Evolutionary conservation across 495 filamentous ascomycete species (phyloP), one percentile per base, ranked within the genome.

Genomic region (Daldinia vernicosa): DNA sequence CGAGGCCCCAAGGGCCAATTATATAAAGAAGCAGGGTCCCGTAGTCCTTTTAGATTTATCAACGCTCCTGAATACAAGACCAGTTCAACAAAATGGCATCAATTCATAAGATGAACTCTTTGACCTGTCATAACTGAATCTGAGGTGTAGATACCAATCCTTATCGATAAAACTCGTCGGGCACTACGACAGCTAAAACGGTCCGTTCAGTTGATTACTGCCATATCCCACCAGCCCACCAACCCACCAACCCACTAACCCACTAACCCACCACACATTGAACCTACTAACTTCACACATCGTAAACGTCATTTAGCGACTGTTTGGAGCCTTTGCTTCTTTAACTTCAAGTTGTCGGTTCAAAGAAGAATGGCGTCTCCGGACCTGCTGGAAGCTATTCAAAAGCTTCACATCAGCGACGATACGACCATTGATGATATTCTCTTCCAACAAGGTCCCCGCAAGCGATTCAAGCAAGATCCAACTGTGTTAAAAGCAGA

Each of bases 401-500:
- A 75, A 54, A 69, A 72, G 76, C 80, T 84, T 57, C 79, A 75
- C 14, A 62, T 84, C 32, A 63, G 60, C 43, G 67, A 74, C 69
- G 57, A 67, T 40, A 60, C 60, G 7, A 64, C 35, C 72, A 89
- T 92, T 55, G 90, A 93, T 72, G 79, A 84, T 40, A 80, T 89
- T 57, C 82, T 92, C 63, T 83, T 78, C 76, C 72, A 79, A 39
- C 79, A 78, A 59, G 74, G 85, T 65, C 87, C 89, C 35, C 87
- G 85, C 71, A 91, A 90, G 76, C 85, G 85, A 60, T 71, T 78
- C 1, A 84, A 84, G 64, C 86, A 81, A 62, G 84, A 87, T 61
- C 82, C 83, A 47, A 82, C 87, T 22, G 84, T 87, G 11, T 79
- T 94, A 39, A 89, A 90, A 66, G 80, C 84, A 40, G 85, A 91